Evolutionary conservation across 345 rosid genomes (phyloP).

Genomic region (Pelargonium nanum): DNA sequence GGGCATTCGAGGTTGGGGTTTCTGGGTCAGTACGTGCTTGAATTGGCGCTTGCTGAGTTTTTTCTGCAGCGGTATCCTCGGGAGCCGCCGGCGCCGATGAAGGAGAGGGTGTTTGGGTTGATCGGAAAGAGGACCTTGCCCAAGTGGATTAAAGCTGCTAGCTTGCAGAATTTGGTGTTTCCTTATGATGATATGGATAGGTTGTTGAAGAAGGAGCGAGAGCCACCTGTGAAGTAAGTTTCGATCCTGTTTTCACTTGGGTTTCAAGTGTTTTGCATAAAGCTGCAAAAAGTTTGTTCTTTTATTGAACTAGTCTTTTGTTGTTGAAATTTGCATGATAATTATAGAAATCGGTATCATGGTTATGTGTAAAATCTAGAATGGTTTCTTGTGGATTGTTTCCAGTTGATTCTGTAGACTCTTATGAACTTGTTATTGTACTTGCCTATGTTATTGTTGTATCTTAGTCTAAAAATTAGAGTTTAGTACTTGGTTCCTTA

Average conservation of each 20-base stretch:
- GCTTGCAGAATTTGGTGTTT: slow-evolving; percentile 77
- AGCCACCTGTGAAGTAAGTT: slow-evolving; percentile 86
- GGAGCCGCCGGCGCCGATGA: slow-evolving; percentile 78
- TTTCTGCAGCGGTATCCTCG: slow-evolving; percentile 90
- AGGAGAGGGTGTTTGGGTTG: slow-evolving; percentile 88
- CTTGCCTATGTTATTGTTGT: no score
- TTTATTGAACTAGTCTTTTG: no score
- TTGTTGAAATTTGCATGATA: no score
- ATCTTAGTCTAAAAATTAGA: no score
- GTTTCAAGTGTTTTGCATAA: neutral
- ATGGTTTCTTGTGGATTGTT: no score
- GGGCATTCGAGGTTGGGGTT: slow-evolving; percentile 80
- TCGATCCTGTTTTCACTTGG: slow-evolving; percentile 5
- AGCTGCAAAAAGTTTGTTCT: neutral
- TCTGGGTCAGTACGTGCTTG: slow-evolving; percentile 88
- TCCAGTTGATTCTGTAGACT: no score
- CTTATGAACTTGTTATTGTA: no score
- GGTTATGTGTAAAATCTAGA: no score
- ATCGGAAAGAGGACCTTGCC: slow-evolving; percentile 86
- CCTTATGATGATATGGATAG: slow-evolving; percentile 88
- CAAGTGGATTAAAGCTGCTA: slow-evolving; percentile 79
- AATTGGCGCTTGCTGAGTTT: slow-evolving; percentile 66
- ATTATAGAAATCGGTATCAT: no score
- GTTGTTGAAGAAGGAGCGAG: slow-evolving; percentile 60
- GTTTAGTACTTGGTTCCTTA: no score